phyloP scores from a whole-genome alignment of 2,329 filamentous ascomycete species.

The Ophiostoma novo-ulmi region DNA sequence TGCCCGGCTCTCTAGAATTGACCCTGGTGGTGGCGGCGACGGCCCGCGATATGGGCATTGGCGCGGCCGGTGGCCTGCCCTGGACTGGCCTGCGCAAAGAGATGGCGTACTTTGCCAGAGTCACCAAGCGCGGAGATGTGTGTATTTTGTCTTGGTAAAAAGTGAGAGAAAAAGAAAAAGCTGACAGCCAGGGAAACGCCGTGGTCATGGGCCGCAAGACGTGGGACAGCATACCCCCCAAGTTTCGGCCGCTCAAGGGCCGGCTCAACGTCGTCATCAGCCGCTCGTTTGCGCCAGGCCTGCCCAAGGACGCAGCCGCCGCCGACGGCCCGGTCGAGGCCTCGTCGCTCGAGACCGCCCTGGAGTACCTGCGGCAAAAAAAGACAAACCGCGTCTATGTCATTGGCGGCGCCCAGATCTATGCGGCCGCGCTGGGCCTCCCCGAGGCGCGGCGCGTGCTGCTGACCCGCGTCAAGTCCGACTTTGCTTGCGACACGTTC shows the following conservation, averaged over 20 bases:
- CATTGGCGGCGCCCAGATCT: constrained; percentile 87
- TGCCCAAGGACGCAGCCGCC: constrained; percentile 22
- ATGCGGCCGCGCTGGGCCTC: constrained; percentile 61
- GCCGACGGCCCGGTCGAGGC: constrained; percentile 50
- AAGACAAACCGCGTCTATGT: constrained; percentile 59
- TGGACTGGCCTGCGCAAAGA: constrained; percentile 87
- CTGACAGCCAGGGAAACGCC: constrained; percentile 49
- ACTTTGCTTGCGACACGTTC: constrained; percentile 72
- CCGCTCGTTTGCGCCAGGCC: constrained; percentile 39
- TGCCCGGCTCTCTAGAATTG: constrained; percentile 48
- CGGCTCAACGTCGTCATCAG: constrained; percentile 80
- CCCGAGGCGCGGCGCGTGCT: constrained; percentile 58
- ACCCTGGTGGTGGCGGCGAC: constrained; percentile 95
- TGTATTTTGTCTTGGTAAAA: neutral
- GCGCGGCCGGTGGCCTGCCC: constrained; percentile 69
- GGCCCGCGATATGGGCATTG: constrained; percentile 77
- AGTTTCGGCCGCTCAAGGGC: constrained; percentile 72
- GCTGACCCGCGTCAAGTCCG: constrained; percentile 61
- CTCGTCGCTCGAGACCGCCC: constrained; percentile 53
- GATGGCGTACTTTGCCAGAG: constrained; percentile 90
- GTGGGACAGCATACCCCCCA: constrained; percentile 80
- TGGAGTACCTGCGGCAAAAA: constrained; percentile 38
- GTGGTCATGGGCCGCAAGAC: constrained; percentile 98
- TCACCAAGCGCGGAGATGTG: constrained; percentile 62
- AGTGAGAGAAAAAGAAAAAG: neutral